phyloP scores from a whole-genome alignment of 1,139 yeast genomes.

The Arxiozyma heterogenica region DNA sequence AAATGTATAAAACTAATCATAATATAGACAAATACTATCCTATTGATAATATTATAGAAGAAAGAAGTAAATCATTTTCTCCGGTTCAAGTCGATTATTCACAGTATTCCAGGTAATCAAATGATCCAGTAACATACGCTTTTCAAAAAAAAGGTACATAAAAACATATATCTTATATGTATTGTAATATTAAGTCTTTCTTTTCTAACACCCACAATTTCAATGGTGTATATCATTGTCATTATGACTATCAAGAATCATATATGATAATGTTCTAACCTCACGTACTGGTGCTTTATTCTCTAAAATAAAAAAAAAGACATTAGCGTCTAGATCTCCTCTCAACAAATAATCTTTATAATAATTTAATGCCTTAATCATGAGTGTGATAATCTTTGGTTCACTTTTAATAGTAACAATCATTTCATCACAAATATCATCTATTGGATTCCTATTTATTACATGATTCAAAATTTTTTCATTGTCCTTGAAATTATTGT shows the following conservation, averaged over 20 bases:
- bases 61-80: constrained; percentile 18
- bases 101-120: constrained; percentile 14
- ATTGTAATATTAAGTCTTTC: constrained; percentile 11
- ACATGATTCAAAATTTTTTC: constrained; percentile 57
- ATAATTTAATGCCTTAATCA: constrained; percentile 38
- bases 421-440: constrained; percentile 62
- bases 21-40: not conserved
- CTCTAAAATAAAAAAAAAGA: constrained; percentile 54
- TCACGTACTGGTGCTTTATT: constrained; percentile 56
- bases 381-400: constrained; percentile 44
- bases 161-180: not conserved
- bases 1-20: not conserved
- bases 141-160: not conserved
- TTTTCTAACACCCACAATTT: not conserved
- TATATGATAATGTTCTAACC: constrained; percentile 53
- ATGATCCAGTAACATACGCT: not conserved
- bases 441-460: constrained; percentile 40
- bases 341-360: constrained; percentile 51
- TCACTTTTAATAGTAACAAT: constrained; percentile 70
- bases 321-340: constrained; percentile 58
- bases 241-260: constrained; percentile 72
- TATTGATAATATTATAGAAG: not conserved
- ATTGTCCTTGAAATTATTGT: not conserved
- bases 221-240: constrained; percentile 41
- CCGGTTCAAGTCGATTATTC: constrained; percentile 27